Base-by-base conservation (phyloP, 2,329 filamentous ascomycete species). In the Proliferodiscus dingleyae region DNA sequence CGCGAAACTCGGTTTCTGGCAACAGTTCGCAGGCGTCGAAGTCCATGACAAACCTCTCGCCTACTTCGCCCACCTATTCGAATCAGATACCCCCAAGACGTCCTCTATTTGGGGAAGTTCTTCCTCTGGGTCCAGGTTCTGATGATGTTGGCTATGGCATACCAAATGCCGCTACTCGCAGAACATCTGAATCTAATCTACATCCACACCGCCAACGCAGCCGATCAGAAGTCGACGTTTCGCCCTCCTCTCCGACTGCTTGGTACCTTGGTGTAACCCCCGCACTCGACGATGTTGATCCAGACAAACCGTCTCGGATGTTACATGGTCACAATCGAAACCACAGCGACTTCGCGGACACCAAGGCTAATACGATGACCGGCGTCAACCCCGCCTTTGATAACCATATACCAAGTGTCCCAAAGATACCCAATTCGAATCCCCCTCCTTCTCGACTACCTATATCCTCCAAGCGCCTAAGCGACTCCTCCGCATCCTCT, bases 31-130 rank as follows among this genome's bases (percentile, higher is more conserved):
- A 66, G 48, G 59, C 67, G 4, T 71, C 71, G 19, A 73, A 69
- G 50, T 71, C 73, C 15, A 67, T 67, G 61, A 67, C 63, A 34
- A 69, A 68, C 48, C 64, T 72, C 24, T 64, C 68, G 22, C 66
- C 66, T 21, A 52, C 55, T 9, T 50, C 55, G 9, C 54, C 56
- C 21, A 52, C 32, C 16, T 66, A 38, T 57, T 48, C 49, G 49
- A 34, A 51, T 21, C 44, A 50, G 40, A 21, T 46, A 22, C 51
- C 52, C 32, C 55, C 69, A 38, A 71, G 73, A 43, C 74, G 74
- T 50, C 77, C 87, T 28, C 68, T 90, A 16, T 91, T 91, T 67
- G 87, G 87, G 29, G 87, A 90, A 64, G 76, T 90, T 54, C 68
- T 81, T 22, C 74, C 79, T n/a, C 71, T 79, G 29, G 73, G 79